Evolutionary conservation across 345 rosid species (phyloP).

Genomic region (Salix suchowensis): DNA sequence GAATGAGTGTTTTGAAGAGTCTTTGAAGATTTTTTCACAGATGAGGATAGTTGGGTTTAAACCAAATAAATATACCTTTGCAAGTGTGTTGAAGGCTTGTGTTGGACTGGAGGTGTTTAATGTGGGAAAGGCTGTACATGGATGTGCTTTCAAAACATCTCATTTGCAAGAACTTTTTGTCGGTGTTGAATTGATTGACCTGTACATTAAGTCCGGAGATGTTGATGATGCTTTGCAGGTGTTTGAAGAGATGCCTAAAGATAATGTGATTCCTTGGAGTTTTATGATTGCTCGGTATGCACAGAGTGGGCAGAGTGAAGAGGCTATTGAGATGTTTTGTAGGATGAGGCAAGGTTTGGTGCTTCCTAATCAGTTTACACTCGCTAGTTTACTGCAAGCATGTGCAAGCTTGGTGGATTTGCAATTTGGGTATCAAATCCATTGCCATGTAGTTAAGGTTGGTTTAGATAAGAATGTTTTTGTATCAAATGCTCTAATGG

Average conservation of each 20-base stretch:
- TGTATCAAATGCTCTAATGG: constrained; percentile 78
- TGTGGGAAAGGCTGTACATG: constrained; percentile 62
- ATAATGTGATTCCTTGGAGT: constrained; percentile 82
- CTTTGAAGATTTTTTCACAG: constrained; percentile 40
- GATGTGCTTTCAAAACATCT: constrained; percentile 50
- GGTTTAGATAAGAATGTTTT: constrained; percentile 48
- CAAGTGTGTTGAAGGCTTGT: constrained; percentile 66
- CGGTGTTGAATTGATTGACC: constrained; percentile 65
- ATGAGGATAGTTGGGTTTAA: constrained; percentile 61
- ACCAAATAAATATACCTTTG: constrained; percentile 63
- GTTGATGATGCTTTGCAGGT: constrained; percentile 41
- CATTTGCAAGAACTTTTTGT: constrained; percentile 55
- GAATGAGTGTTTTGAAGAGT: constrained; percentile 52
- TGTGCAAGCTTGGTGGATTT: constrained; percentile 48
- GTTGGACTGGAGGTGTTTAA: constrained; percentile 47
- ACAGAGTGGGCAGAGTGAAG: constrained; percentile 44
- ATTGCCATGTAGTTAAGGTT: constrained; percentile 51
- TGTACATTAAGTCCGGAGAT: constrained; percentile 48
- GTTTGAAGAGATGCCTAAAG: constrained; percentile 70
- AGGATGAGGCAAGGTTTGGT: constrained; percentile 59
- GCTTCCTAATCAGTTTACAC: constrained; percentile 70
- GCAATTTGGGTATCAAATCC: constrained; percentile 62
- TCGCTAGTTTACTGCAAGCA: constrained; percentile 64
- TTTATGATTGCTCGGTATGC: constrained; percentile 80
- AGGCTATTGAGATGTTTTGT: constrained; percentile 56